Conservation (phyloP, 2,329 filamentous ascomycete genomes). For the Nigrospora oryzae region DNA sequence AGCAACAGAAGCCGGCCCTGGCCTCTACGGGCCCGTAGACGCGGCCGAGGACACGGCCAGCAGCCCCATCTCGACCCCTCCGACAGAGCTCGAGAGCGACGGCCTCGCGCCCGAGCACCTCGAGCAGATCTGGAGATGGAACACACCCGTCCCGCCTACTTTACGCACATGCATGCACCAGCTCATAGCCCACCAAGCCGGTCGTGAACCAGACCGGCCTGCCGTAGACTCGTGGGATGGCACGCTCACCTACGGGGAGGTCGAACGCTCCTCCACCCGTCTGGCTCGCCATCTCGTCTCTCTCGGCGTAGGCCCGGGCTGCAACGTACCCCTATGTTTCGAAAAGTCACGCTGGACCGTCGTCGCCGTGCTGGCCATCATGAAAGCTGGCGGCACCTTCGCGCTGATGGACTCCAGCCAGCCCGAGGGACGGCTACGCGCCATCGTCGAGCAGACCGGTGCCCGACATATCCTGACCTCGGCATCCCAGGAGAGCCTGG, state of each 20-base stretch:
- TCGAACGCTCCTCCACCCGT: constrained; percentile 12
- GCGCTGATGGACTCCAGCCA: constrained; percentile 8
- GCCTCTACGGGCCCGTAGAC: background rate
- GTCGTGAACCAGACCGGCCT: constrained; percentile 24
- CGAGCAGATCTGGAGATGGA: constrained; percentile 38
- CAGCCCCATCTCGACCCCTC: constrained; percentile 6
- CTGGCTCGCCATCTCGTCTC: constrained; percentile 13
- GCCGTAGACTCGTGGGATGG: constrained; percentile 34
- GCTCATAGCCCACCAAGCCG: constrained; percentile 30
- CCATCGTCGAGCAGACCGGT: constrained; percentile 2
- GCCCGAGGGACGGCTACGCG: constrained; percentile 1
- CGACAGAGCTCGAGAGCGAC: constrained; percentile 18
- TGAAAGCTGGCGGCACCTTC: constrained; percentile 24
- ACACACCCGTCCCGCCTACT: constrained; percentile 28
- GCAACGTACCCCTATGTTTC: constrained; percentile 25
- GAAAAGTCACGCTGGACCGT: constrained; percentile 24
- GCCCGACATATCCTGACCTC: constrained; percentile 24
- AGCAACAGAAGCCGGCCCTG: background rate
- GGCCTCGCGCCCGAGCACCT: constrained; percentile 25
- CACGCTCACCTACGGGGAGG: constrained; percentile 17
- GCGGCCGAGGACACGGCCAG: background rate
- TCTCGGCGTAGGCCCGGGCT: constrained; percentile 23
- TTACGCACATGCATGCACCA: constrained; percentile 37
- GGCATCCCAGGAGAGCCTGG: constrained; percentile 24
- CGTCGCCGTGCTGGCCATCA: constrained; percentile 22